Conservation (phyloP, 2,329 filamentous ascomycete species). For the Colletotrichum viniferum region DNA sequence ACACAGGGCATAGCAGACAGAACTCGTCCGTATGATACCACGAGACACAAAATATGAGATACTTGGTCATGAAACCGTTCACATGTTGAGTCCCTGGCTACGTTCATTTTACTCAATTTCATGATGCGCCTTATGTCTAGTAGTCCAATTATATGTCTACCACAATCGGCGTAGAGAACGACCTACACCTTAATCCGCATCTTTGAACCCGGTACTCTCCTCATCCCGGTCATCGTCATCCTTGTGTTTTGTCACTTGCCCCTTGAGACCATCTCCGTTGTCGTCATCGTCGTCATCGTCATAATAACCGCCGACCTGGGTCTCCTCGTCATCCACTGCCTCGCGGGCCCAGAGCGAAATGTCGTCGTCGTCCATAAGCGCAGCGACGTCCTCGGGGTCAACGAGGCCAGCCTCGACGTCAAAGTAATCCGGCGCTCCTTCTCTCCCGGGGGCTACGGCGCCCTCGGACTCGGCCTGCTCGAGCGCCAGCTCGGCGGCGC, state of each 20-base stretch:
- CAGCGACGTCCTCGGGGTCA: constrained; percentile 55
- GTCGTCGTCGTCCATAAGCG: constrained; percentile 63
- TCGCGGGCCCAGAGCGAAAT: constrained; percentile 61
- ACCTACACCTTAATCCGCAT: not conserved
- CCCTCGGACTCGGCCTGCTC: constrained; percentile 38
- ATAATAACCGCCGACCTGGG: constrained; percentile 19
- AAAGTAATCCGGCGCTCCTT: constrained; percentile 35
- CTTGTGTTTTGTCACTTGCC: not conserved
- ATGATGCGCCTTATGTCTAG: not conserved
- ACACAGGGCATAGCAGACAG: constrained; percentile 12
- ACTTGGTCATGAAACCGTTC: constrained; percentile 2
- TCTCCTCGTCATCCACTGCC: constrained; percentile 34
- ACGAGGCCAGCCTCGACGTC: constrained; percentile 48
- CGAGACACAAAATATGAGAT: constrained; percentile 15
- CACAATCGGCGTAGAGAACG: not conserved
- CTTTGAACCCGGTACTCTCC: not conserved
- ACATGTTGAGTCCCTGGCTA: not conserved
- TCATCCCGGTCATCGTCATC: not conserved
- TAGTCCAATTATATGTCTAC: not conserved
- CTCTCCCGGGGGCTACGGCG: constrained; percentile 22
- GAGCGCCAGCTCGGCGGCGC: constrained; percentile 61
- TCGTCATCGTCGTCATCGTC: constrained; percentile 37
- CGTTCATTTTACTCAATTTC: not conserved
- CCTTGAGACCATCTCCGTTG: constrained; percentile 18
- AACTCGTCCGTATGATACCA: constrained; percentile 17